Evolutionary conservation across 345 rosid species (phyloP), one percentile per base, ranked within the genome.

Genomic region (Linum tenue): DNA sequence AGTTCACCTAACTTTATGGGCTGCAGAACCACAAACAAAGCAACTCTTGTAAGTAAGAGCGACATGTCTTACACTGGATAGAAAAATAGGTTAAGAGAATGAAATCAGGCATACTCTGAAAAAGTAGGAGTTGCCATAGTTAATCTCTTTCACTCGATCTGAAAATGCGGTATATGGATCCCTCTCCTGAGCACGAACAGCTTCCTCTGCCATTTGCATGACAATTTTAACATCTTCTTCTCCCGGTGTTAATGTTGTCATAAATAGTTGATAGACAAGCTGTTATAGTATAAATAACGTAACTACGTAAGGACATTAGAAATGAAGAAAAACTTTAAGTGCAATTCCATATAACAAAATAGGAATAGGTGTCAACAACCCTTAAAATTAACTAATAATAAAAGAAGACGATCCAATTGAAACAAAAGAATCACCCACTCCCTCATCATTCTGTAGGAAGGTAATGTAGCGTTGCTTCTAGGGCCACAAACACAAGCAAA

Each of bases 121-220:
- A 76, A 89, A 86, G 57, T 86, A 86, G n/a, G 98, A 87, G 64
- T 87, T 84, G 71, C 98, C 98, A 73, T 87, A 84, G 70, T 87
- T 87, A 75, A 92, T 80, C 82, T 92, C 92, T 71, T 81, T 87
- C 76, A 83, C 92, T 63, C 98, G 79, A 75, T 89, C 83, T 69
- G 85, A 72, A 71, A 89, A 92, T 66, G 85, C 96, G 73, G 89
- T 87, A 66, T 82, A 81, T 53, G 98, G 95, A 80, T 92, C 98
- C 74, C 98, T 89, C 43, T 87, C 98, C 71, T 81, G 91, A 69
- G 98, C 92, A 80, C 76, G 91, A 56, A 92, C 83, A 6, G 82
- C 86, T 82, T 89, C 96, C 80, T 87, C 86, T 59, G 90, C 85
- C 95, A 83, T 85, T 77, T 92, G 91, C 95, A 87, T 87, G 78